Percentiles rank a stretch among this genome's conserved stretches.
Conservation (phyloP, 2,329 filamentous ascomycete genomes). For the Paramyrothecium sp. region DNA sequence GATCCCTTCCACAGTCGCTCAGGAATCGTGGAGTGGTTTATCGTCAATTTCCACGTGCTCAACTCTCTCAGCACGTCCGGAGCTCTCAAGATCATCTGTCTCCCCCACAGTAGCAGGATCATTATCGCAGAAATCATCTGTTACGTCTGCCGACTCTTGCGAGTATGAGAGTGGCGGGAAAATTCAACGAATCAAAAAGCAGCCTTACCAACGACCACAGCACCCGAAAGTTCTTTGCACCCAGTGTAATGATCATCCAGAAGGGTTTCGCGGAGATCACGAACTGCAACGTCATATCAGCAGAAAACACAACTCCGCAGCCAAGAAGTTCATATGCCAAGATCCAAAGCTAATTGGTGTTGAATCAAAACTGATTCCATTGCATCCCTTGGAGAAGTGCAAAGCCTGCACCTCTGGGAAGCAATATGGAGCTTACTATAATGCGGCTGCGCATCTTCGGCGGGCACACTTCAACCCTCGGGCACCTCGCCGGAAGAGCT, state of each 20-base stretch:
- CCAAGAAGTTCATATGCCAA: constrained; percentile 58
- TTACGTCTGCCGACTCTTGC: too few relatives aligned
- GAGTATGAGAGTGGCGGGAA: too few relatives aligned
- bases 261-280: constrained; percentile 84
- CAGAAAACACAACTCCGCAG: constrained; percentile 58
- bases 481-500: constrained; percentile 55
- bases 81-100: too few relatives aligned
- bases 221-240: constrained; percentile 71
- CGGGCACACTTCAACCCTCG: constrained; percentile 57
- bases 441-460: constrained; percentile 55
- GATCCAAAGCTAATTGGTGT: constrained; percentile 45
- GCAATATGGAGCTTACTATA: constrained; percentile 58
- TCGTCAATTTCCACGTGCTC: too few relatives aligned
- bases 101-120: too few relatives aligned
- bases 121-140: too few relatives aligned
- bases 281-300: constrained; percentile 70
- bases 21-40: too few relatives aligned
- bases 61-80: too few relatives aligned
- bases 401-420: constrained; percentile 57
- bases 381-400: constrained; percentile 63
- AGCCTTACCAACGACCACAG: constrained; percentile 62
- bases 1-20: too few relatives aligned
- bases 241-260: constrained; percentile 68
- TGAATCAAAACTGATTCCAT: constrained; percentile 44
- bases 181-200: too few relatives aligned